These are phyloP conservation scores for Exophiala viscosa DNA, from an alignment of 2,329 filamentous ascomycete genomes.

Conservation along the genomic window DNA sequence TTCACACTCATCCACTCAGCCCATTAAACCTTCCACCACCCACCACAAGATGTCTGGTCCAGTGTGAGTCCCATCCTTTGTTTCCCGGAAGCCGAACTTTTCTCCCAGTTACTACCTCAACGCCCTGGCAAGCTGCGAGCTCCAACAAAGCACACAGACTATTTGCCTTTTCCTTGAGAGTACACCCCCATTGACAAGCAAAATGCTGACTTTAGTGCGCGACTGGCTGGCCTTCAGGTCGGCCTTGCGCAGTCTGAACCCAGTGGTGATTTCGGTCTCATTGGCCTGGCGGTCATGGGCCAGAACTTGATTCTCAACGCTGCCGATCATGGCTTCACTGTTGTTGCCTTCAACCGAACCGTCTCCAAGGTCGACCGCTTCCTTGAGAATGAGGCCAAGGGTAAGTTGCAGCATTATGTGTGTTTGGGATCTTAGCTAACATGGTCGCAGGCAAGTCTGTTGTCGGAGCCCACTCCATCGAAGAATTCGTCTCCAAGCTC, in stretches of 20 bases:
- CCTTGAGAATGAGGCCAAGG: constrained; percentile 85
- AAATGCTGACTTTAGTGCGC: constrained; percentile 59
- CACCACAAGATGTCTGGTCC: constrained; percentile 29
- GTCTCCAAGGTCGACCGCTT: constrained; percentile 97
- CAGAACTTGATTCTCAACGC: constrained; percentile 89
- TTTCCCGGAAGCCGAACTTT: not conserved
- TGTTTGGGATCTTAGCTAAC: constrained; percentile 34
- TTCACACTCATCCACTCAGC: constrained; percentile 1
- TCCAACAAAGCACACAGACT: not conserved
- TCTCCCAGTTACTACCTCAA: not conserved
- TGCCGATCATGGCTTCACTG: constrained; percentile 89
- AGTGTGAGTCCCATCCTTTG: constrained; percentile 25
- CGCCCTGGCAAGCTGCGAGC: too few species aligned
- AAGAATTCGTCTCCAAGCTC: constrained; percentile 95
- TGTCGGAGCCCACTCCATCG: constrained; percentile 84
- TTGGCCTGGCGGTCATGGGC: constrained; percentile 86
- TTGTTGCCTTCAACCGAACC: constrained; percentile 98
- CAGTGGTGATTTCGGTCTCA: constrained; percentile 85
- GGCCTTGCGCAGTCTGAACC: constrained; percentile 53
- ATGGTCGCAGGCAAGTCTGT: constrained; percentile 72
- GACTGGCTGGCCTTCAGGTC: constrained; percentile 69
- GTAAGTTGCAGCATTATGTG: constrained; percentile 37
- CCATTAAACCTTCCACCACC: constrained; percentile 1
- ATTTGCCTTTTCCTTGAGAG: constrained; percentile 1
- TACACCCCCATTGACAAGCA: constrained; percentile 32